Conservation (phyloP, 768 basidiomycete species). For the Trametes maxima region DNA sequence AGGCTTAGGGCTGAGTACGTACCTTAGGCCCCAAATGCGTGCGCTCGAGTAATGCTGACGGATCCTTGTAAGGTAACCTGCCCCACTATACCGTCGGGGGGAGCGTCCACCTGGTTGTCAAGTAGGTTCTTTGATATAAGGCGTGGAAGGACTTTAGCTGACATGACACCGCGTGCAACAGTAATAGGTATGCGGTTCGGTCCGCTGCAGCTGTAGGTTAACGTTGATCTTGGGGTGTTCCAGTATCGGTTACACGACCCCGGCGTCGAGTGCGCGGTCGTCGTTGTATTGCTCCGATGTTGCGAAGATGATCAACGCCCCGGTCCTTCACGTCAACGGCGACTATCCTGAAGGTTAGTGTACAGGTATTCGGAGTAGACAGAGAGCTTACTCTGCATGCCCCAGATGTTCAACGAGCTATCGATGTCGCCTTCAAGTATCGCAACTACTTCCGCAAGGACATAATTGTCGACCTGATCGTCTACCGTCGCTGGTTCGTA, state of each 20-base stretch:
- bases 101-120: constrained; percentile 87
- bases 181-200: constrained; percentile 54
- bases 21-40: constrained; percentile 39
- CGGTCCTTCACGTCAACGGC: constrained; percentile 89
- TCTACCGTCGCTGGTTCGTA: constrained; percentile 79
- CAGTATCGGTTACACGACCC: constrained; percentile 93
- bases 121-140: constrained; percentile 51
- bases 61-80: constrained; percentile 61
- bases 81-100: constrained; percentile 93
- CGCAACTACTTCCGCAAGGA: constrained; percentile 89
- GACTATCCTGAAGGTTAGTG: constrained; percentile 78
- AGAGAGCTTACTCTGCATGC: not conserved
- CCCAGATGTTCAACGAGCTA: constrained; percentile 80
- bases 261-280: constrained; percentile 80
- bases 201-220: not conserved
- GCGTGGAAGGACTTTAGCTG: constrained; percentile 27
- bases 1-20: constrained; percentile 76
- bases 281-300: constrained; percentile 87
- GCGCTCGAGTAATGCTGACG: constrained; percentile 1
- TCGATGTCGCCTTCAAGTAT: constrained; percentile 89
- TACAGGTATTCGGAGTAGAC: not conserved
- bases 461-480: constrained; percentile 85
- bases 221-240: not conserved
- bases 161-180: constrained; percentile 25
- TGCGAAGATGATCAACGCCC: constrained; percentile 89